These are phyloP conservation scores for Trametes versicolor DNA, from an alignment of 1,284 basidiomycete genomes.

Conservation along the genomic window DNA sequence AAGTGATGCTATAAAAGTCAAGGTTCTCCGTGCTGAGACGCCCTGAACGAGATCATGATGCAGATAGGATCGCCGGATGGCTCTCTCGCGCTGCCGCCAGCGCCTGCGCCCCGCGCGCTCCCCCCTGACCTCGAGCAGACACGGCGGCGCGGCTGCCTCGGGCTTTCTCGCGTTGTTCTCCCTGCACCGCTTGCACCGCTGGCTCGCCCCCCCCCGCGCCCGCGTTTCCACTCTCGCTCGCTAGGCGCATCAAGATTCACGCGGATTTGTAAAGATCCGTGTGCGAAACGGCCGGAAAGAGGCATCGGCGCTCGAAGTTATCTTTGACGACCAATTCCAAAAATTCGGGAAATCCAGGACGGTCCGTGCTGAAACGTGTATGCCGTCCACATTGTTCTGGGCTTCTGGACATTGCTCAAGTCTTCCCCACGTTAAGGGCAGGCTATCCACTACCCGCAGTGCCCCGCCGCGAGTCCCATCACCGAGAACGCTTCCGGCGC, in stretches of 20 bases:
- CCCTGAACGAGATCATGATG: constrained; percentile 26
- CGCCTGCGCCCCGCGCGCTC: constrained; percentile 11
- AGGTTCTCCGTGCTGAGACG: constrained; percentile 20
- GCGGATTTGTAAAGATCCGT: constrained; percentile 33
- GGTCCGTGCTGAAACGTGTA: constrained; percentile 27
- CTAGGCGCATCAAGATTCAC: constrained; percentile 27
- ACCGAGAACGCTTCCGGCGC: not conserved
- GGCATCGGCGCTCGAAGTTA: constrained; percentile 21
- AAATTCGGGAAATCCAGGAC: constrained; percentile 20
- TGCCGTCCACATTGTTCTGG: constrained; percentile 20
- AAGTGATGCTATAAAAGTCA: constrained; percentile 24
- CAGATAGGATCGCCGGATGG: constrained; percentile 30
- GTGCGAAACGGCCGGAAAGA: constrained; percentile 10
- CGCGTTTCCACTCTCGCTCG: constrained; percentile 4
- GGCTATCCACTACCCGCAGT: constrained; percentile 21
- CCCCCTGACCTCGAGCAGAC: constrained; percentile 16
- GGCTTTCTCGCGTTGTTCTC: constrained; percentile 1
- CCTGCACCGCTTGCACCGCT: constrained; percentile 36
- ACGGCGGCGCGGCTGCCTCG: constrained; percentile 14
- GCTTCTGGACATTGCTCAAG: constrained; percentile 12
- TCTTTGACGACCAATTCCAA: constrained; percentile 6
- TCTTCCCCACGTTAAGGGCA: constrained; percentile 28
- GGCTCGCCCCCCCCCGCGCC: constrained; percentile 5
- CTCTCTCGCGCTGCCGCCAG: constrained; percentile 16
- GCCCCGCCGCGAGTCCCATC: constrained; percentile 14